phyloP scores from a whole-genome alignment of 371 early-diverging fungal species.

The Quaeritorhiza haematococci region DNA sequence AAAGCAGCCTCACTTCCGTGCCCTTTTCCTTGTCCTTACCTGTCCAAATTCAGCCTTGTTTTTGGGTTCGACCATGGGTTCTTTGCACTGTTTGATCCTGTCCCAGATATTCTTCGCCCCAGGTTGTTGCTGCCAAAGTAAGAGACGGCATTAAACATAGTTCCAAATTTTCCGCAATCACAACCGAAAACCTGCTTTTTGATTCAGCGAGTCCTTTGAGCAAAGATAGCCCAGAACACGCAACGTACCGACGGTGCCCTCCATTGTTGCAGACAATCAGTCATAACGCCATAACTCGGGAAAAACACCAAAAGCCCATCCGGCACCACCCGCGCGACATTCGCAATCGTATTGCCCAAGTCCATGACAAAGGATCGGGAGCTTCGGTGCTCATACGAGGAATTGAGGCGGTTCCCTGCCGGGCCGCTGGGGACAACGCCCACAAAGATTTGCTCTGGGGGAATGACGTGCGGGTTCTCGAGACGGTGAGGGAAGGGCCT shows the following conservation, averaged over 20 bases:
- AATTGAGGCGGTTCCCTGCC: slow-evolving; percentile 8
- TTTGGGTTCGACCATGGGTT: slow-evolving; percentile 35
- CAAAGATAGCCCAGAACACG: no score
- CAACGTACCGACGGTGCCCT: no score
- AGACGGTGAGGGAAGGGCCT: slow-evolving; percentile 37
- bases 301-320: slow-evolving; percentile 60
- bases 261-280: slow-evolving; percentile 33
- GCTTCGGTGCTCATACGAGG: slow-evolving; percentile 35
- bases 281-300: slow-evolving; percentile 50
- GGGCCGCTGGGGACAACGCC: slow-evolving; percentile 25
- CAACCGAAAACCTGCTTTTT: background rate
- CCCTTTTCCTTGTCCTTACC: no score
- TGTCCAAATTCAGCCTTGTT: slow-evolving; percentile 29
- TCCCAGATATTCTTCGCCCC: slow-evolving; percentile 23
- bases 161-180: background rate
- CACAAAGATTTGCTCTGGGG: slow-evolving; percentile 31
- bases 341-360: slow-evolving; percentile 30
- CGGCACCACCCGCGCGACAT: slow-evolving; percentile 31
- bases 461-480: slow-evolving; percentile 48
- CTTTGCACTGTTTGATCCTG: slow-evolving; percentile 27
- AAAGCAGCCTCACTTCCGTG: no score
- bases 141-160: background rate
- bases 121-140: background rate
- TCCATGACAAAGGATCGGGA: slow-evolving; percentile 31
- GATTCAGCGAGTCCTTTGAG: no score